Base-by-base conservation (phyloP, 257 asterid species). In the Capsicum pubescens region DNA sequence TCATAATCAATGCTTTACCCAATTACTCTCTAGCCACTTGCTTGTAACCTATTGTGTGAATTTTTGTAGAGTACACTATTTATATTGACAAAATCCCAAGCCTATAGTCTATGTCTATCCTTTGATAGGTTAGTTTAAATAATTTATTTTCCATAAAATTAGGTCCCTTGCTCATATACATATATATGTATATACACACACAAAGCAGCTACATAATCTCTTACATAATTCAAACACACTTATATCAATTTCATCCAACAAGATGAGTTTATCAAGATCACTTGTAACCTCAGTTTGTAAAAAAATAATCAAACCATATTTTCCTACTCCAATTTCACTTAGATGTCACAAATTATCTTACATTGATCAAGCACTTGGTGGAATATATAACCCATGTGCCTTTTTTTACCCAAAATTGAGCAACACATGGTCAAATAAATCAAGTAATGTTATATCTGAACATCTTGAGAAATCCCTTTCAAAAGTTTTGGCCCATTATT, bases 261-360 rank as follows among this genome's bases (percentile, higher is more conserved):
- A 46, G 14, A 71, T 71, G 80, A 44, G 10, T 46, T 4, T 19
- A 46, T 46, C 80, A 71, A n/a, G 15, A 3, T 39, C 44, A 39
- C 16, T 71, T 71, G 80, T 46, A 44, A 17, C 79, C 32, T n/a
- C 80, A 71, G 80, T n/a, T 10, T 9, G 39, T n/a, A 71, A 46
- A 70, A 70, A 44, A n/a, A 71, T 71, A 71, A 71, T 71, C 58
- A 71, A 71, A 71, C 80, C 58, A 46, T 46, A 71, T 46, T 46
- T 35, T 5, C n/a, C 80, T 2, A 71, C 59, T 46, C 80, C 59
- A 44, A 46, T 21, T 46, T 71, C 80, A 46, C 59, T 46, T 71
- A 11, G 59, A 10, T 71, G 80, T 46, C 80, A 46, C 80, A 46
- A 46, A 7, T 17, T 71, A 3, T 71, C 80, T 7, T 71, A n/a